These are phyloP conservation scores for Linnemannia elongata DNA, from an alignment of 192 early-diverging fungal species.

Conservation along the genomic window DNA sequence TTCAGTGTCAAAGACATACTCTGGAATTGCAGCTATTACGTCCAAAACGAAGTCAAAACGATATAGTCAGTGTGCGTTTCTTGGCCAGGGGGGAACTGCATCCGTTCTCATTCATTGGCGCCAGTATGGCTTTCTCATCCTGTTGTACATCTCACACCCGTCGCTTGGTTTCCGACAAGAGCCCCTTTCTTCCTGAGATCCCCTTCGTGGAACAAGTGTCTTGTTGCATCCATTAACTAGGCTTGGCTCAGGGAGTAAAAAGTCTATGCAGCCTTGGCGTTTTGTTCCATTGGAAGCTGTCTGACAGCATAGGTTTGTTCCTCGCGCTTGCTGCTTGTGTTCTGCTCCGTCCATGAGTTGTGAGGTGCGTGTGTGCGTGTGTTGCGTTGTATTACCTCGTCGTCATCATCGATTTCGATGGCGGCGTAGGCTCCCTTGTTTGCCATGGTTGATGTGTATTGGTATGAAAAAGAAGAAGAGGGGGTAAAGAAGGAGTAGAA, in stretches of 20 bases:
- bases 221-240: too few species aligned
- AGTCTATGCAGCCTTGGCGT: too few species aligned
- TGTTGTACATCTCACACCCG: background rate
- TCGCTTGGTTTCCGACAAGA: too few species aligned
- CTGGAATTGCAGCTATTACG: constrained; percentile 49
- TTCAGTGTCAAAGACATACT: constrained; percentile 18
- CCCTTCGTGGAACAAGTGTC: too few species aligned
- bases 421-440: constrained; percentile 50
- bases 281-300: too few species aligned
- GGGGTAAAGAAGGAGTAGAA: background rate
- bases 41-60: background rate
- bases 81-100: background rate
- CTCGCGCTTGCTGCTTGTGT: background rate
- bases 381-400: constrained; percentile 30
- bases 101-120: background rate
- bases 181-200: too few species aligned
- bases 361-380: background rate
- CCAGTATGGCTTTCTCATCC: background rate
- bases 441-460: constrained; percentile 22
- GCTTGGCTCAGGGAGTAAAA: too few species aligned
- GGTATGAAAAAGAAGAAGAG: background rate
- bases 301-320: background rate
- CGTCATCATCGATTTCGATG: constrained; percentile 57
- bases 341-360: background rate
- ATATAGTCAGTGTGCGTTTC: background rate